These are phyloP conservation scores for Crepidotus variabilis DNA, from an alignment of 768 basidiomycete genomes.

Conservation along the genomic window DNA sequence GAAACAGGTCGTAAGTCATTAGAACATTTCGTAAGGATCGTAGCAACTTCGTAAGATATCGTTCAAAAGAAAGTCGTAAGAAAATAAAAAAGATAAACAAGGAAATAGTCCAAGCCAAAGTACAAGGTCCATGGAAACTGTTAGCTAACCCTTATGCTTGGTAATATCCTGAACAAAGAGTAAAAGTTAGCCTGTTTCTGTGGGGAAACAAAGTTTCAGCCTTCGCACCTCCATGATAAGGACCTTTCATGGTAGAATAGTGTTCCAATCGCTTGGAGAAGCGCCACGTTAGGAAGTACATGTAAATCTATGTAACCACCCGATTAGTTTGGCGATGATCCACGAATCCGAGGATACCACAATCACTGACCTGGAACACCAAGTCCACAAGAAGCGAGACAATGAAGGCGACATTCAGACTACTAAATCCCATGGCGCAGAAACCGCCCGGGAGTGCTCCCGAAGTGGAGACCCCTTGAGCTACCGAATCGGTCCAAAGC, in stretches of 20 bases:
- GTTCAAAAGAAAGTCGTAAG: conserved; percentile 29
- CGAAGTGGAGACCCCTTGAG: conserved; percentile 35
- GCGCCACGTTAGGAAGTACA: conserved; percentile 74
- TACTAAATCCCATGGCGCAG: conserved; percentile 57
- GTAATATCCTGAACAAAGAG: conserved; percentile 42
- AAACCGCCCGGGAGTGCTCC: conserved; percentile 50
- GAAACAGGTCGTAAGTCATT: conserved; percentile 12
- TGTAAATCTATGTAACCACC: conserved; percentile 52
- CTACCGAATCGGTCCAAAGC: conserved; percentile 47
- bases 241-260: conserved; percentile 62
- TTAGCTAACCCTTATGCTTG: conserved; percentile 38
- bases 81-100: conserved; percentile 19
- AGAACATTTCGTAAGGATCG: conserved; percentile 10
- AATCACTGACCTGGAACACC: conserved; percentile 55
- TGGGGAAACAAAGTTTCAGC: conserved; percentile 14
- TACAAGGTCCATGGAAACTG: conserved; percentile 23
- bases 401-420: conserved; percentile 64
- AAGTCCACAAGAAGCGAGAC: conserved; percentile 59
- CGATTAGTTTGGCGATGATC: conserved; percentile 18
- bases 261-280: conserved; percentile 68
- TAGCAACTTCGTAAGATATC: conserved; percentile 24
- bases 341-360: conserved; percentile 15
- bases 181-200: conserved; percentile 20
- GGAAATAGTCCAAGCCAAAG: conserved; percentile 23
- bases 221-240: conserved; percentile 55